Evolutionary conservation across 441 rosid genomes (phyloP).

Genomic region (Eruca vesicaria): DNA sequence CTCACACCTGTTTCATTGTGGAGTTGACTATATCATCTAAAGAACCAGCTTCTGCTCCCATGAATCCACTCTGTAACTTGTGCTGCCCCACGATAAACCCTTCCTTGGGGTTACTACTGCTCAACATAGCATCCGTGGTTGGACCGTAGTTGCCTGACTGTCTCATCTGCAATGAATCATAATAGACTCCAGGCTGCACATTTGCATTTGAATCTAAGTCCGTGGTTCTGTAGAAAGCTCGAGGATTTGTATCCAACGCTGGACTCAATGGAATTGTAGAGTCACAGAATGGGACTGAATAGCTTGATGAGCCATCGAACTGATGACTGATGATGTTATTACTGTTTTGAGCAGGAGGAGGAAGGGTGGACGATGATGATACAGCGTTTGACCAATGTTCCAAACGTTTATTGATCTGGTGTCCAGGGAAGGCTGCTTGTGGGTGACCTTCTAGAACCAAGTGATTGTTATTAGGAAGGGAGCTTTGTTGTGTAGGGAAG

Average conservation of each 20-base stretch:
- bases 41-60: constrained; percentile 50
- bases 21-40: constrained; percentile 71
- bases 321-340: constrained; percentile 26
- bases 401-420: constrained; percentile 42
- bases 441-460: constrained; percentile 33
- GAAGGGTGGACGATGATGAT: constrained; percentile 29
- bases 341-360: constrained; percentile 27
- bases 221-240: constrained; percentile 36
- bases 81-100: constrained; percentile 46
- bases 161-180: constrained; percentile 38
- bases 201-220: constrained; percentile 46
- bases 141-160: constrained; percentile 41
- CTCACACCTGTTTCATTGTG: constrained; percentile 61
- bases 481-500: constrained; percentile 48
- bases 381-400: constrained; percentile 56
- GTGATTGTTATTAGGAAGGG: constrained; percentile 36
- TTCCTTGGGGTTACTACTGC: constrained; percentile 39
- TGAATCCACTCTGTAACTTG: constrained; percentile 48
- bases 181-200: constrained; percentile 34
- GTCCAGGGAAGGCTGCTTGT: constrained; percentile 29
- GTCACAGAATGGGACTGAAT: constrained; percentile 30
- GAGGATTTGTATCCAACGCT: constrained; percentile 39
- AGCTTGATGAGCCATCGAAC: constrained; percentile 24
- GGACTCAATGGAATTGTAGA: constrained; percentile 18
- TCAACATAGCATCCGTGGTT: constrained; percentile 39